Evolutionary conservation across 1,139 yeast species (phyloP), one percentile per base, ranked within the genome.

Genomic region (Sugiyamaella paludigena): DNA sequence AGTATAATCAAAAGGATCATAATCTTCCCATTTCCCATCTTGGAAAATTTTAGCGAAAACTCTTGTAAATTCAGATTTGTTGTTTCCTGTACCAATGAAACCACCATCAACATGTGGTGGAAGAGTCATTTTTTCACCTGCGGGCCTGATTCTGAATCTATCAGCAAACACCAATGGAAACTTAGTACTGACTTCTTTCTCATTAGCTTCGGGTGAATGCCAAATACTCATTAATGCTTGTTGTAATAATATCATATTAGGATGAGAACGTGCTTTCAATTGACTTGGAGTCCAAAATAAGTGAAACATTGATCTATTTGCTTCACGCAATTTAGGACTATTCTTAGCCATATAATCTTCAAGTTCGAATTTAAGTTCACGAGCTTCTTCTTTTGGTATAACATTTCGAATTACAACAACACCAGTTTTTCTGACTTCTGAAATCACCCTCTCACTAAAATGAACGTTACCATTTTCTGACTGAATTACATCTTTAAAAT

Each of bases 291-390:
- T 64, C 79, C 80, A 76, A 54, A 70, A 73, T 28, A 73, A 60
- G 40, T 68, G 65, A 58, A 66, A 73, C 31, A 61, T 64, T n/a
- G 63, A 53, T 33, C 35, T 36, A 31, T 40, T 47, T n/a, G 42
- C 45, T 15, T 50, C 53, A 29, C 37, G 39, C 7, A 37, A 12
- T 26, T 46, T 32, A 59, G 69, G 58, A 6, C 59, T 56, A 12
- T 42, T 11, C 12, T 68, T 65, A 11, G 58, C 58, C 2, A 83
- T 83, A 76, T 94, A 92, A 54, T 86, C 92, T 66, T 92, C 98
- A 96, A 53, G 42, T 8, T 43, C 50, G 16, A 36, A 11, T 41
- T 47, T 49, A 27, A 45, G 30, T 29, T 45, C 40, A 10, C 56
- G 48, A 0, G 71, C 74, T 42, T 61, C 58, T 1, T 57, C 63